phyloP scores from a whole-genome alignment of 1,284 basidiomycete species.

The Blastosporella zonata region DNA sequence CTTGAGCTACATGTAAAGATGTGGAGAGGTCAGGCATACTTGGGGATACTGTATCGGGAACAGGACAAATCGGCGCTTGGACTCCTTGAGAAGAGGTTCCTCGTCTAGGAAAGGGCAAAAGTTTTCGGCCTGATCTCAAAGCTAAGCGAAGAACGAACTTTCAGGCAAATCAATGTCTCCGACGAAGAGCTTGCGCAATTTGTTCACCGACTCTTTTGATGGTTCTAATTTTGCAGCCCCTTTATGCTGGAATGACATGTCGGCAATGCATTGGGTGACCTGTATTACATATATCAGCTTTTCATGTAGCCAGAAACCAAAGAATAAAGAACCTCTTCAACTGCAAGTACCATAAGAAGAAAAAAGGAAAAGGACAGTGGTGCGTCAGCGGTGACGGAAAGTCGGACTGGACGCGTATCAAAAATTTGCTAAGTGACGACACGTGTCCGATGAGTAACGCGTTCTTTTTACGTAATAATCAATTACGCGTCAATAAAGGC shows the following conservation, averaged over 20 bases:
- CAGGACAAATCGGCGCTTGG: constrained; percentile 82
- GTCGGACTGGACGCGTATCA: background rate
- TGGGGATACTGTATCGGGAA: constrained; percentile 95
- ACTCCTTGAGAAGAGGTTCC: constrained; percentile 82
- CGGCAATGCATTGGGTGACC: constrained; percentile 9
- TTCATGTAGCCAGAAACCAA: background rate
- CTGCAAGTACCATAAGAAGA: background rate
- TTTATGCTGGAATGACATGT: constrained; percentile 6
- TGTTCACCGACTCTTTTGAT: background rate
- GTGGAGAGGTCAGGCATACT: constrained; percentile 37
- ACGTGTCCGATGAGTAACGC: constrained; percentile 6
- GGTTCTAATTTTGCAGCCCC: background rate
- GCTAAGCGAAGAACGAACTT: constrained; percentile 40
- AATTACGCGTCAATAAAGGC: constrained; percentile 21
- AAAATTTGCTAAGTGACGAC: constrained; percentile 3
- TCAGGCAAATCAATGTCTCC: constrained; percentile 65
- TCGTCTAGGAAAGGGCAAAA: constrained; percentile 43
- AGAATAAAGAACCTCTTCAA: background rate
- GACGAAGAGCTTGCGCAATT: constrained; percentile 28
- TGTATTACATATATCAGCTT: background rate
- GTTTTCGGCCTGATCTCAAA: background rate
- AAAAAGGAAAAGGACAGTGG: background rate
- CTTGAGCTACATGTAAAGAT: background rate
- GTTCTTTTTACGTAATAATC: background rate
- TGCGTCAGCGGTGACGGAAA: background rate